Percentiles rank a stretch among this genome's conserved stretches.
These are phyloP conservation scores for Austroboletus festivus DNA, from an alignment of 768 basidiomycete genomes.

Conservation along the genomic window DNA sequence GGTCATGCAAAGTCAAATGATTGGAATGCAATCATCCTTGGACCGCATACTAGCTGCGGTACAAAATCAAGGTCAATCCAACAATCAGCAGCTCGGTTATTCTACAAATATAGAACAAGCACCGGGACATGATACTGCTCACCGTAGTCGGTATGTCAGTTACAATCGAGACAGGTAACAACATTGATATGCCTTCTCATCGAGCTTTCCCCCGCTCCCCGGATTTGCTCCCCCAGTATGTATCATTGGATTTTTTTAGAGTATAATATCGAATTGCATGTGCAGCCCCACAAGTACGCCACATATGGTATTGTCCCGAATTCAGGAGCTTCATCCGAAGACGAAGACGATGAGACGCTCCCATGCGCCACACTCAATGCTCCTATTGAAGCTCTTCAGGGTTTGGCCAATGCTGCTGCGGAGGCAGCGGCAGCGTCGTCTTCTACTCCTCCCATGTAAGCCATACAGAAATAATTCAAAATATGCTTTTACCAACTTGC, in stretches of 20 bases:
- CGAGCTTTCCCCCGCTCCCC: constrained; percentile 79
- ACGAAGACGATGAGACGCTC: constrained; percentile 87
- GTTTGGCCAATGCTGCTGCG: constrained; percentile 91
- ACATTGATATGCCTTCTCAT: constrained; percentile 30
- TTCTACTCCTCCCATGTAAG: constrained; percentile 55
- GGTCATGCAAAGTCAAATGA: constrained; percentile 94
- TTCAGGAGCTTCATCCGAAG: constrained; percentile 82
- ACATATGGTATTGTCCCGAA: constrained; percentile 88
- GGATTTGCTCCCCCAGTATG: constrained; percentile 88
- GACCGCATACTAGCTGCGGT: constrained; percentile 77
- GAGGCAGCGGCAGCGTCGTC: constrained; percentile 86
- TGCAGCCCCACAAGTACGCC: constrained; percentile 83
- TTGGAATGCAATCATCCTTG: constrained; percentile 87
- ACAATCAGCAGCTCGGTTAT: constrained; percentile 27
- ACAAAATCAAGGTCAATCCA: constrained; percentile 40
- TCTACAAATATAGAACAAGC: constrained; percentile 13
- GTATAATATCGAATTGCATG: constrained; percentile 15
- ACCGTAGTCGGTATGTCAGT: constrained; percentile 33
- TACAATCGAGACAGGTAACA: constrained; percentile 18
- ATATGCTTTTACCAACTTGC: not conserved
- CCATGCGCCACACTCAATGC: constrained; percentile 83
- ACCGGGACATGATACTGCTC: constrained; percentile 22
- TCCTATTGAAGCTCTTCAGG: constrained; percentile 92
- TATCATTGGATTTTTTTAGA: constrained; percentile 14
- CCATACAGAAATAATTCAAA: not conserved